Evolutionary conservation across 495 filamentous ascomycete genomes (phyloP), one percentile per base, ranked within the genome.

Genomic region (Aspergillus ellipticus): DNA sequence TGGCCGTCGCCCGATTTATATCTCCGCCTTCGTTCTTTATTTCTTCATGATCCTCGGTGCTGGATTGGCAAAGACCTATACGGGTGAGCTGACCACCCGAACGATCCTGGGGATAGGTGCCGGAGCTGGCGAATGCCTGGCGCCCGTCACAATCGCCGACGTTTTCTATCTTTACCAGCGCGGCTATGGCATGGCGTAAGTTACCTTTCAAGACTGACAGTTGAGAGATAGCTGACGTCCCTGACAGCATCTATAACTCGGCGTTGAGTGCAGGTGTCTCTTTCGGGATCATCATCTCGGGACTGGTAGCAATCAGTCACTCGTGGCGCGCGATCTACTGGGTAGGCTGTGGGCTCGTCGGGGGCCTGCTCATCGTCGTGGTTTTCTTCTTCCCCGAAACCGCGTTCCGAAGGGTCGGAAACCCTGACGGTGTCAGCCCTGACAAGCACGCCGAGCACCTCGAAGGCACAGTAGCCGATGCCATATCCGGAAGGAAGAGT

Each of bases 101-200:
- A 74, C 80, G 26, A 57, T 83, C 17, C 69, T 80, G 58, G 79
- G 78, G 1, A 9, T 24, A 4, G 73, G 79, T 37, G 74, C 67
- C 3, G 66, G 76, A 10, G 80, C 79, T 7, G 79, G 74, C 11
- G 80, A 83, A 63, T 74, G 72, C 1, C 71, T 82, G 31, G 75
- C 74, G 0, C 76, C 74, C 8, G 68, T 76, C 13, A 78, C 78
- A 0, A 79, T 82, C 31, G 73, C 75, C n/a, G 82, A 85, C 55
- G 64, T 82, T 26, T 85, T 81, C 63, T 85, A 82, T 60, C 63
- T 85, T 13, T 81, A 85, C 57, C 77, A 85, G 56, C 69, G 82
- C 11, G 82, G 79, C n/a, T 70, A 69, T 2, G 62, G 81, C 19
- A 68, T 74, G 35, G 66, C 71, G 4, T 60, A 48, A 46, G 79